A percentile compares a stretch with the other conserved stretches of the same genome.
Conservation (phyloP, 768 basidiomycete genomes). For the Fomitopsis serialis region DNA sequence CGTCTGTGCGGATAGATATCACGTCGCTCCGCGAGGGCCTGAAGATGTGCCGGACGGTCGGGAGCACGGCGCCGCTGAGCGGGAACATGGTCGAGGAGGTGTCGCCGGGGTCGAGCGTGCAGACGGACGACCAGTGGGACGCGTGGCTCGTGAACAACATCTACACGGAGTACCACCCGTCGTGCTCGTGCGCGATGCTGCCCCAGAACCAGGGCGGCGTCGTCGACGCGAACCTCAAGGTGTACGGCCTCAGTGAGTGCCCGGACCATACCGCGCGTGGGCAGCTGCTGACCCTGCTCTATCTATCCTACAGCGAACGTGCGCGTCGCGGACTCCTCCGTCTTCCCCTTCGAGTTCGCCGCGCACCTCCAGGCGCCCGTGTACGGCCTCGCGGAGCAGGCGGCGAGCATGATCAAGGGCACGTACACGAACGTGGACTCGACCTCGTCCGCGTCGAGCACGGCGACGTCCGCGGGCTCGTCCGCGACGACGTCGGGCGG, state of each 20-base stretch:
- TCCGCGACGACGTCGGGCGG: background rate
- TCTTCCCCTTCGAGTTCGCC: constrained; percentile 50
- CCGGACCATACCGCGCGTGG: background rate
- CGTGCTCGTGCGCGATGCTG: constrained; percentile 53
- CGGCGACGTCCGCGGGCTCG: background rate
- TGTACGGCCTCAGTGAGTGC: constrained; percentile 42
- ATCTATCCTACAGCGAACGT: constrained; percentile 34
- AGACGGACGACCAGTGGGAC: constrained; percentile 53
- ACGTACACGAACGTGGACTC: constrained; percentile 29
- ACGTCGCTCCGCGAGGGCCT: constrained; percentile 51
- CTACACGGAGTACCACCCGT: constrained; percentile 58
- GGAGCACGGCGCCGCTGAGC: constrained; percentile 45
- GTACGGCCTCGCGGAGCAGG: constrained; percentile 46
- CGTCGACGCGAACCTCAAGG: constrained; percentile 48
- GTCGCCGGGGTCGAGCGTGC: constrained; percentile 43
- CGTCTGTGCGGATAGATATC: constrained; percentile 28
- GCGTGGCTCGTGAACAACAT: constrained; percentile 39
- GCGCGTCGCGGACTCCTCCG: constrained; percentile 52
- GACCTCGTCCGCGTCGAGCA: background rate
- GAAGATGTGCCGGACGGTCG: constrained; percentile 55
- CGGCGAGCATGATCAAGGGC: constrained; percentile 36
- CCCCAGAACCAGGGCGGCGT: constrained; percentile 50
- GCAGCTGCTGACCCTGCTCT: background rate
- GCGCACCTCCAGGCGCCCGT: constrained; percentile 35
- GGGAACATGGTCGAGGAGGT: constrained; percentile 40